Evolutionary conservation across 371 early-diverging fungal species (phyloP), one percentile per base, ranked within the genome.

Genomic region (Cokeromyces recurvatus): DNA sequence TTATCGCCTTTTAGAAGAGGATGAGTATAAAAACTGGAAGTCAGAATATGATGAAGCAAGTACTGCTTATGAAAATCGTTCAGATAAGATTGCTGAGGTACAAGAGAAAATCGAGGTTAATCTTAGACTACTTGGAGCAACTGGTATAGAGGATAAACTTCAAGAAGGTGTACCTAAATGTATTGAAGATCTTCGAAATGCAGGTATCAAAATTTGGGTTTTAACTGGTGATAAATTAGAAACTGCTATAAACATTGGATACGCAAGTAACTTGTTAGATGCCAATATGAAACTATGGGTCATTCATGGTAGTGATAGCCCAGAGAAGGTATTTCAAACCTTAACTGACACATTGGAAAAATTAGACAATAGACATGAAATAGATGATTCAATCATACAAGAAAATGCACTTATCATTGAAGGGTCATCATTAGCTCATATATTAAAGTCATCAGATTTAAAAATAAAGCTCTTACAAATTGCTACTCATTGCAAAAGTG

Each of bases 211-310:
- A 61, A 82, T 99, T 27, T 99, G 99, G 99, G 98, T 99, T 24
- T 66, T 99, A 46, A 99, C 99, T 2, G 99, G 99, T 37, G 99
- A 99, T 70, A 99, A 99, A 71, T 68, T 95, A 68, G 99, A 99
- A 67, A 99, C 99, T 0, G 99, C 99, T n/a, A 93, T 95, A 71
- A 93, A 92, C 65, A 93, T 97, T 62, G 97, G 95, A 1, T 95
- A 94, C 66, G 84, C 92, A 0, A 87, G 88, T 44, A 86, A 87
- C 38, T 62, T 97, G 23, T 62, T 97, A 15, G 81, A 85, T 34
- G 71, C 73, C 31, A 75, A 80, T 10, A 85, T 87, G 86, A 71
- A 78, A 42, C 71, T 90, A 32, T 85, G 87, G 78, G 84, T 77
- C 22, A 61, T 91, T 35, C 79, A 74, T 52, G 85, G 79, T 48